Conservation (phyloP, 148 eudicot genomes). For the Selenicereus undatus region DNA sequence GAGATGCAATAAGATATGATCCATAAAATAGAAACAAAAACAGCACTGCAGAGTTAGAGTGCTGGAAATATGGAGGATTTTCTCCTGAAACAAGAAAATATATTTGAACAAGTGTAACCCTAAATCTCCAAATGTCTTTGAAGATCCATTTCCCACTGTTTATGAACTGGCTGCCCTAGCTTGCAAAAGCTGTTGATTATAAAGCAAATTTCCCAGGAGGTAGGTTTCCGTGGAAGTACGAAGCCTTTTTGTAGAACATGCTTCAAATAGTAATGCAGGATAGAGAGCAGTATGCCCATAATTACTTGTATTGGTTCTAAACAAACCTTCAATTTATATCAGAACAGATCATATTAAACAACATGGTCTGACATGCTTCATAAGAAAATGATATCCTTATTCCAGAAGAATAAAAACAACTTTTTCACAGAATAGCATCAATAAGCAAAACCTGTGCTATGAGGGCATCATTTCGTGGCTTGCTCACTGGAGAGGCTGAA, state of each 20-base stretch:
- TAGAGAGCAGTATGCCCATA: neutral
- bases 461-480: slow-evolving; percentile 68
- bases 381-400: neutral
- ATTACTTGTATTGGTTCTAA: neutral
- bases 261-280: slow-evolving; percentile 1
- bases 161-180: neutral
- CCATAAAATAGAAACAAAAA: neutral
- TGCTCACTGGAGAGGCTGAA: slow-evolving; percentile 43
- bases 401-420: neutral
- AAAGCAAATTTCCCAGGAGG: too few relatives aligned
- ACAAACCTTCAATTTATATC: neutral
- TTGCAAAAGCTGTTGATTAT: too few relatives aligned
- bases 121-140: neutral
- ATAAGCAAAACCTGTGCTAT: slow-evolving; percentile 59
- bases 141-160: neutral
- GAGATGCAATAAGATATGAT: neutral
- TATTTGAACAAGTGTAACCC: too few relatives aligned
- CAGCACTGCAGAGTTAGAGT: neutral
- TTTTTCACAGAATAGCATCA: neutral
- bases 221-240: neutral
- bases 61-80: neutral
- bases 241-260: neutral
- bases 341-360: neutral
- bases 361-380: neutral
- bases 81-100: neutral